phyloP scores from a whole-genome alignment of 805 yeast species.

The Candida sithepensis region DNA sequence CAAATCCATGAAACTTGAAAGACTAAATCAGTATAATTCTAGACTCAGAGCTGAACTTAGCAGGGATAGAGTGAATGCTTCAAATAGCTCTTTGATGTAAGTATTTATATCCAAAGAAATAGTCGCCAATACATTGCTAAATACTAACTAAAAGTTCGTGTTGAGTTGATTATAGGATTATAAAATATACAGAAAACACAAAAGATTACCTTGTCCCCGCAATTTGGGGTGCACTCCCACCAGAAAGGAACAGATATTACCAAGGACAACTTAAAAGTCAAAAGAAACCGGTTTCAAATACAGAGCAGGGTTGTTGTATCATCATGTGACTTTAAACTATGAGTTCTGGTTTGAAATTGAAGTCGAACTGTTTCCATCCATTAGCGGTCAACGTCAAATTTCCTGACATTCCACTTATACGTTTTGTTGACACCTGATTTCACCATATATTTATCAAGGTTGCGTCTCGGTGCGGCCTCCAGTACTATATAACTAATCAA shows the following conservation, averaged over 20 bases:
- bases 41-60: constrained; percentile 49
- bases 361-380: background rate
- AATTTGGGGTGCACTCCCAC: constrained; percentile 38
- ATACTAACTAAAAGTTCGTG: constrained; percentile 1
- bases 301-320: constrained; percentile 23
- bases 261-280: constrained; percentile 18
- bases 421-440: no score
- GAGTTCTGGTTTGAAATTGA: background rate
- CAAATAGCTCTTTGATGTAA: constrained; percentile 49
- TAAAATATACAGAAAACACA: constrained; percentile 40
- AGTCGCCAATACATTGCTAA: background rate
- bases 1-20: constrained; percentile 50
- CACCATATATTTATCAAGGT: no score
- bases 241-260: constrained; percentile 34
- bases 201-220: constrained; percentile 46
- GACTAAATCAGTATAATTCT: constrained; percentile 55
- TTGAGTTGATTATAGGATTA: constrained; percentile 28
- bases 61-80: constrained; percentile 59
- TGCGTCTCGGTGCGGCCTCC: no score
- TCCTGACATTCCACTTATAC: no score
- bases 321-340: constrained; percentile 19
- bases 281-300: constrained; percentile 1
- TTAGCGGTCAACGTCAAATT: background rate
- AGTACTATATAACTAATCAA: no score
- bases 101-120: background rate